These are phyloP conservation scores for Staphylotrichum longicolle DNA, from an alignment of 495 filamentous ascomycete genomes.

Conservation along the genomic window DNA sequence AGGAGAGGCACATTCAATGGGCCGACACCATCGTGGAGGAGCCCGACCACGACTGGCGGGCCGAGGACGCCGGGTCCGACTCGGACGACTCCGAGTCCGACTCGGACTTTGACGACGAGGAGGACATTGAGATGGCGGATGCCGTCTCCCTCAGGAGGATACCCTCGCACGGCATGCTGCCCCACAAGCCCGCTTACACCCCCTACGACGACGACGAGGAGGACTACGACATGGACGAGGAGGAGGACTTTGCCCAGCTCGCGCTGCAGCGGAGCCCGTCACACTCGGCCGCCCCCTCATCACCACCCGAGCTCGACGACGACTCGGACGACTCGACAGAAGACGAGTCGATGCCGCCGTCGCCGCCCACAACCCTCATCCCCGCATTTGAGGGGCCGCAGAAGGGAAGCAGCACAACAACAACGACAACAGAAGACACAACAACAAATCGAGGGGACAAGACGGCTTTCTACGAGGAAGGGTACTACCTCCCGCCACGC, in stretches of 20 bases:
- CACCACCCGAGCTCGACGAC: conserved; percentile 67
- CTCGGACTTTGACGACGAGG: conserved; percentile 40
- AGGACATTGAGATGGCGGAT: conserved; percentile 55
- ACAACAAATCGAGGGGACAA: conserved; percentile 39
- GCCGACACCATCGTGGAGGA: conserved; percentile 75
- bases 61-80: conserved; percentile 59
- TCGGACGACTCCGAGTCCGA: conserved; percentile 29
- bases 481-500: conserved; percentile 58
- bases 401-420: conserved; percentile 26
- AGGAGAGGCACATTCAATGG: conserved; percentile 80
- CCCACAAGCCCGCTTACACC: conserved; percentile 12
- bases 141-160: conserved; percentile 48
- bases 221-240: conserved; percentile 61
- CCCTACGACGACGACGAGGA: conserved; percentile 18
- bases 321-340: conserved; percentile 67
- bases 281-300: conserved; percentile 54
- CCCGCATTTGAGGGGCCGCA: conserved; percentile 61
- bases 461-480: conserved; percentile 56
- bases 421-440: conserved; percentile 20
- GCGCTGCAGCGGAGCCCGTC: conserved; percentile 72
- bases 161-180: conserved; percentile 33
- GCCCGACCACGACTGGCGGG: conserved; percentile 66
- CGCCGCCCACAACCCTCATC: conserved; percentile 66
- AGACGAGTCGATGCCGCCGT: conserved; percentile 76
- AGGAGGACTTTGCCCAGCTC: conserved; percentile 68